A percentile compares a stretch with the other conserved stretches of the same genome.
phyloP scores from a whole-genome alignment of 2,329 filamentous ascomycete genomes.

The Pseudocercospora fijiensis region DNA sequence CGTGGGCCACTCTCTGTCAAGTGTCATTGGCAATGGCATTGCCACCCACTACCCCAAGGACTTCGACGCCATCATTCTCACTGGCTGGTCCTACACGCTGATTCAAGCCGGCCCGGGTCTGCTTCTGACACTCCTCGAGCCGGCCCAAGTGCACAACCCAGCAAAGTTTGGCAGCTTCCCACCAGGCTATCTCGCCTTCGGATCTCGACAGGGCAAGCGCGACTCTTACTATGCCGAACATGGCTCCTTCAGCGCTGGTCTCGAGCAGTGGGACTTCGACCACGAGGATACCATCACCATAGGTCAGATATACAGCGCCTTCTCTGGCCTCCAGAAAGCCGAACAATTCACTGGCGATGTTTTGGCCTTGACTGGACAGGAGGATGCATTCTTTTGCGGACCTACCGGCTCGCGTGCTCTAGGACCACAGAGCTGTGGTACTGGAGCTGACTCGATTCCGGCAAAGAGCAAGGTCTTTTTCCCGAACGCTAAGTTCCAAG shows the following conservation, averaged over 20 bases:
- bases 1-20: constrained; percentile 23
- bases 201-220: constrained; percentile 19
- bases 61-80: constrained; percentile 25
- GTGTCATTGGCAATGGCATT: constrained; percentile 23
- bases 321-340: constrained; percentile 19
- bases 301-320: constrained; percentile 23
- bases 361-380: constrained; percentile 20
- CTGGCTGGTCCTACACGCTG: constrained; percentile 21
- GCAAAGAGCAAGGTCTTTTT: constrained; percentile 23
- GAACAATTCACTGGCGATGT: constrained; percentile 20
- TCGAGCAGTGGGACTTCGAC: constrained; percentile 24
- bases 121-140: constrained; percentile 17
- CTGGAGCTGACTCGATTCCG: constrained; percentile 17
- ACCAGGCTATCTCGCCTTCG: constrained; percentile 23
- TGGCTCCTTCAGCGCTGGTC: constrained; percentile 18
- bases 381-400: constrained; percentile 27
- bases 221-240: constrained; percentile 23
- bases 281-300: constrained; percentile 26
- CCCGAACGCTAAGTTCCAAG: constrained; percentile 20
- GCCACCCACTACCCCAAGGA: constrained; percentile 24
- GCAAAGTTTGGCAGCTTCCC: constrained; percentile 20
- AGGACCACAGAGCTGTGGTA: constrained; percentile 21
- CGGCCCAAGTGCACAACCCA: constrained; percentile 22
- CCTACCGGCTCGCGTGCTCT: constrained; percentile 21
- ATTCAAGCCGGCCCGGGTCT: constrained; percentile 19